phyloP scores from a whole-genome alignment of 1,139 yeast genomes.

The Magnusiomyces clavatus region DNA sequence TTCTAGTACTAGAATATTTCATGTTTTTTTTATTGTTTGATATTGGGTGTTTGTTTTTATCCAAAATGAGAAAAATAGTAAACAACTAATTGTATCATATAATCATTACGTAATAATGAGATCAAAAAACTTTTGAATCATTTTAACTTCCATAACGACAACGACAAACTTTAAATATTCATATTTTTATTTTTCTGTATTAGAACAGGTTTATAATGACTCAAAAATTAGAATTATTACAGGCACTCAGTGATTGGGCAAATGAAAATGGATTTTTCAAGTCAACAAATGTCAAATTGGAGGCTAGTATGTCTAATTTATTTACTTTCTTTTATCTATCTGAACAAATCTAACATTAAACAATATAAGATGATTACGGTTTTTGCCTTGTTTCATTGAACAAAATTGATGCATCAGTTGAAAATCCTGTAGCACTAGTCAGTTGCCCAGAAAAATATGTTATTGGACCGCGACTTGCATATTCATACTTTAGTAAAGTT shows the following conservation, averaged over 20 bases:
- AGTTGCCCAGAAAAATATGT: conserved; percentile 22
- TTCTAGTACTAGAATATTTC: neutral
- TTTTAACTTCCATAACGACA: neutral
- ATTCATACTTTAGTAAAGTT: conserved; percentile 10
- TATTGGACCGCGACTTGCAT: conserved; percentile 24
- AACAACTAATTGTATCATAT: neutral
- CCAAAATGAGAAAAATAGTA: neutral
- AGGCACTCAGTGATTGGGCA: conserved; percentile 15
- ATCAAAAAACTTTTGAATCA: neutral
- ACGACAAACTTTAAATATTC: neutral
- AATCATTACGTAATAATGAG: neutral
- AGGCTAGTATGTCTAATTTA: conserved; percentile 6
- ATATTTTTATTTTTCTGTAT: neutral
- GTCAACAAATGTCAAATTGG: conserved; percentile 11
- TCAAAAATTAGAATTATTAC: neutral
- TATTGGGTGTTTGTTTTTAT: neutral
- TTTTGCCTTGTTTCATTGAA: conserved; percentile 20
- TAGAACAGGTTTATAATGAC: neutral
- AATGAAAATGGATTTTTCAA: conserved; percentile 10
- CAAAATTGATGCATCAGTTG: conserved; percentile 15
- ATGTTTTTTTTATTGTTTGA: neutral
- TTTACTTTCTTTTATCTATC: neutral
- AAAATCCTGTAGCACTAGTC: conserved; percentile 16
- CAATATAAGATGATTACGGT: conserved; percentile 12
- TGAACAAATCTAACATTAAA: neutral